phyloP scores from a whole-genome alignment of 345 rosid species.

The Toxicodendron radicans region DNA sequence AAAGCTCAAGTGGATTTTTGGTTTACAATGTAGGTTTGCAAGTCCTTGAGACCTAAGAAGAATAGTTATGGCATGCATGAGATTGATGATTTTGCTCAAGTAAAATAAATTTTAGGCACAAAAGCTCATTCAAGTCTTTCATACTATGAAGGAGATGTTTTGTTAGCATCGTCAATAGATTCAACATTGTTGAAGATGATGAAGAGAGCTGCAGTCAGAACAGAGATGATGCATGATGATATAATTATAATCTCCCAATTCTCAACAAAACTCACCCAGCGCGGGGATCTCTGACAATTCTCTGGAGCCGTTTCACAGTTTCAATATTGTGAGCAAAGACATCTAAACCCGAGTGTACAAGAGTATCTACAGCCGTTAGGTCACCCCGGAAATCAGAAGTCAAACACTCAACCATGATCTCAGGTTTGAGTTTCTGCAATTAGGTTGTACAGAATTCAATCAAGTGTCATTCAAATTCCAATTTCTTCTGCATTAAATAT shows the following conservation, averaged over 20 bases:
- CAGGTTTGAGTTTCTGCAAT: slow-evolving; percentile 79
- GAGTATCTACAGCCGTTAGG: slow-evolving; percentile 70
- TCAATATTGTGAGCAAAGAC: slow-evolving; percentile 96
- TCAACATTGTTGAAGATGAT: not conserved
- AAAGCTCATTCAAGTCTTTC: not conserved
- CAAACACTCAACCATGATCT: slow-evolving; percentile 95
- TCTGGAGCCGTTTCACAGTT: slow-evolving; percentile 91
- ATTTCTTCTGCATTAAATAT: not conserved
- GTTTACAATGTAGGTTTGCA: not conserved
- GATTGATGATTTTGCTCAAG: not conserved
- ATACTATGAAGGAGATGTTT: not conserved
- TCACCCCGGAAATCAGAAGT: slow-evolving; percentile 98
- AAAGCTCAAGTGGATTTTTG: not conserved
- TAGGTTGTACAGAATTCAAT: slow-evolving; percentile 10
- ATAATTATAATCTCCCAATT: not conserved
- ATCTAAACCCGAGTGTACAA: slow-evolving; percentile 84
- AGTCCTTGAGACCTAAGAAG: not conserved
- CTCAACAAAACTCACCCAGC: slow-evolving; percentile 67
- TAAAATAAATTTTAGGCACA: not conserved
- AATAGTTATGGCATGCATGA: not conserved
- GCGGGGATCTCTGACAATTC: slow-evolving; percentile 96
- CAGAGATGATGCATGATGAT: not conserved
- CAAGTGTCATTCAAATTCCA: slow-evolving; percentile 10
- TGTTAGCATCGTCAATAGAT: not conserved
- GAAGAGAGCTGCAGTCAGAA: not conserved